These are phyloP conservation scores for Tolypocladium nubicola DNA, from an alignment of 2,329 filamentous ascomycete species.

Conservation along the genomic window DNA sequence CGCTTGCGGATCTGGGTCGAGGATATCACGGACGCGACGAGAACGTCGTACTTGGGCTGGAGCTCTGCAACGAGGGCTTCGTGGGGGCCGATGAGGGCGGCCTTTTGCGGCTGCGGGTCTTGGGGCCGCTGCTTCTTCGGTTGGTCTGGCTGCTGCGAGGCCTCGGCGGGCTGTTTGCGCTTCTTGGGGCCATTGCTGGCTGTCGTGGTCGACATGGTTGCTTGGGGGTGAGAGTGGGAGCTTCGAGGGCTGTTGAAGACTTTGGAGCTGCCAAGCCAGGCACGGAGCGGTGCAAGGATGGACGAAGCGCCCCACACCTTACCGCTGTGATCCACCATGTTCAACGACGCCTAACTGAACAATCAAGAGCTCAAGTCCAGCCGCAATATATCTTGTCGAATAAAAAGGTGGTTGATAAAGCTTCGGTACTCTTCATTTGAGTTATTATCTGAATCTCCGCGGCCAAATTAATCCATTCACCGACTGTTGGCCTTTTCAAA, in stretches of 20 bases:
- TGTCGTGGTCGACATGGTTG: conserved; percentile 2
- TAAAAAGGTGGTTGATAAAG: too few species aligned
- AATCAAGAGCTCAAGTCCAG: too few species aligned
- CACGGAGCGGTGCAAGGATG: not conserved
- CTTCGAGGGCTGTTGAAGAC: not conserved
- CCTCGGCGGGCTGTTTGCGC: conserved; percentile 3
- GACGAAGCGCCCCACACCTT: not conserved
- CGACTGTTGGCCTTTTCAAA: too few species aligned
- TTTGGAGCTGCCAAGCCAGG: not conserved
- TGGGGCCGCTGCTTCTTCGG: conserved; percentile 5
- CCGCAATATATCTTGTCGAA: too few species aligned
- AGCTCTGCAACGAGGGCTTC: conserved; percentile 33
- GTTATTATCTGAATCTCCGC: too few species aligned
- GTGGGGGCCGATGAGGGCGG: conserved; percentile 24
- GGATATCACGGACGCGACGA: conserved; percentile 44
- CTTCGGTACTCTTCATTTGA: too few species aligned
- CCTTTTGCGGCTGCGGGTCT: conserved; percentile 3
- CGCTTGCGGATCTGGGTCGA: conserved; percentile 50
- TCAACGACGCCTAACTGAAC: too few species aligned
- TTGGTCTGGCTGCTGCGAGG: not conserved
- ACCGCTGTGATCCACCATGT: not conserved
- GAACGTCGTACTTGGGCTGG: conserved; percentile 35
- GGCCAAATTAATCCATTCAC: too few species aligned
- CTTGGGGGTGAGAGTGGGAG: not conserved
- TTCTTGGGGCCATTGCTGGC: conserved; percentile 2